These are phyloP conservation scores for Suillus occidentalis DNA, from an alignment of 768 basidiomycete species.

Conservation along the genomic window DNA sequence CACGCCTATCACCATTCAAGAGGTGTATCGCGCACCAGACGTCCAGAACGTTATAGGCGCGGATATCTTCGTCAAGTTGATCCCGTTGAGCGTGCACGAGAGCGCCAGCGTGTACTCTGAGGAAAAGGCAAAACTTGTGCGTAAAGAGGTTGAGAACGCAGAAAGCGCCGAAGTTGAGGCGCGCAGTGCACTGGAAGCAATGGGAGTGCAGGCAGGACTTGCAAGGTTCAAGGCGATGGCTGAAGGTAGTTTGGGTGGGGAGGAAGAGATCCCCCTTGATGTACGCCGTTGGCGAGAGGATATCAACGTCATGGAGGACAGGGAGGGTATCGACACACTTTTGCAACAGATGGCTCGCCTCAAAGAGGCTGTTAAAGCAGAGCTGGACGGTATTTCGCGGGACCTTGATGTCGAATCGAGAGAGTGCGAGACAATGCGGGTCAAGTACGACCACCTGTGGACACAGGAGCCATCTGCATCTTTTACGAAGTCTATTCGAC, in stretches of 20 bases:
- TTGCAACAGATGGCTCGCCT: constrained; percentile 58
- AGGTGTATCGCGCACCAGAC: constrained; percentile 86
- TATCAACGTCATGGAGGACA: constrained; percentile 64
- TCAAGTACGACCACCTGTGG: constrained; percentile 86
- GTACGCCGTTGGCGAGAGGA: constrained; percentile 76
- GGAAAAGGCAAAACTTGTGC: constrained; percentile 94
- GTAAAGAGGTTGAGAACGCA: constrained; percentile 84
- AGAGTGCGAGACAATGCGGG: constrained; percentile 86
- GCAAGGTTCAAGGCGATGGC: constrained; percentile 69
- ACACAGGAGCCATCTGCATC: constrained; percentile 81
- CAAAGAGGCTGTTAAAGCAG: constrained; percentile 55
- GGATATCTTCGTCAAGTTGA: constrained; percentile 83
- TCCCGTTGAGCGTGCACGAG: constrained; percentile 94
- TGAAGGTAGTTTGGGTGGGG: constrained; percentile 60
- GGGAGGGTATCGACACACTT: constrained; percentile 64
- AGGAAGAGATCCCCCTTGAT: constrained; percentile 68
- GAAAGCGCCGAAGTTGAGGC: constrained; percentile 83
- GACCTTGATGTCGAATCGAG: constrained; percentile 81
- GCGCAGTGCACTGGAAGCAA: constrained; percentile 73
- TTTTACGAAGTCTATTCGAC: constrained; percentile 66
- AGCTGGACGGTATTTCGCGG: constrained; percentile 59
- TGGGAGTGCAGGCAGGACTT: constrained; percentile 75
- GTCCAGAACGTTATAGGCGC: constrained; percentile 94
- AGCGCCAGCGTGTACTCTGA: constrained; percentile 96
- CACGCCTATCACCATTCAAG: constrained; percentile 87